Evolutionary conservation across 176 grass and related monocot genomes (phyloP), one percentile per base, ranked within the genome.

Genomic region (Musa itinerans): DNA sequence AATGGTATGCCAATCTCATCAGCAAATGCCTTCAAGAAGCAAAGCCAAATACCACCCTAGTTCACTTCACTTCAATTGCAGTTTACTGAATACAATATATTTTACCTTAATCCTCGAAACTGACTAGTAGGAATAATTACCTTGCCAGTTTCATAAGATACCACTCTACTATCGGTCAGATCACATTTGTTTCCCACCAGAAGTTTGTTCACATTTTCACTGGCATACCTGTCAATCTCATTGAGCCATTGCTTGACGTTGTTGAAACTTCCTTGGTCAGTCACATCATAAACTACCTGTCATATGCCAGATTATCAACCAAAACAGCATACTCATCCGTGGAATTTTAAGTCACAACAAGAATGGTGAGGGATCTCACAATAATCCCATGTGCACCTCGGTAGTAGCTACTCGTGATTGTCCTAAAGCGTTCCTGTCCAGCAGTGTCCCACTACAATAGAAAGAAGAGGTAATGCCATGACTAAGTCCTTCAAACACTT

Each of bases 121-220:
- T 57, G 78, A 26, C 11, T 65, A 54, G 27, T 77, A 52, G 2
- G 12, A 11, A 25, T 51, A 50, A 25, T 74, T 87, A 90, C 88
- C 88, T 87, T 90, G 65, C 81, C 84, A 69, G 81, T 76, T 80
- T 87, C 88, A 29, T 82, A 90, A 20, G 88, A 84, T 75, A 90
- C 84, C 5, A 87, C 88, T 79, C 84, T 84, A 76, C 29, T 82
- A 66, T 80, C 88, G 81, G 81, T 79, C 76, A 90, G 54, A 21
- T 90, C 88, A 43, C 34, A 43, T 43, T 43, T 43, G 34, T 43
- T 43, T 43, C 34, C 34, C 34, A 43, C 34, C 34, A 83, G 78
- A 79, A 90, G 88, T 79, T 87, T 90, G 88, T 87, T 90, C 53
- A 90, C 88, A 82, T 84, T 90, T 75, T 90, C 88, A 77, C 84